Evolutionary conservation across 345 rosid genomes (phyloP).

Genomic region (Eucalyptus caleyi): DNA sequence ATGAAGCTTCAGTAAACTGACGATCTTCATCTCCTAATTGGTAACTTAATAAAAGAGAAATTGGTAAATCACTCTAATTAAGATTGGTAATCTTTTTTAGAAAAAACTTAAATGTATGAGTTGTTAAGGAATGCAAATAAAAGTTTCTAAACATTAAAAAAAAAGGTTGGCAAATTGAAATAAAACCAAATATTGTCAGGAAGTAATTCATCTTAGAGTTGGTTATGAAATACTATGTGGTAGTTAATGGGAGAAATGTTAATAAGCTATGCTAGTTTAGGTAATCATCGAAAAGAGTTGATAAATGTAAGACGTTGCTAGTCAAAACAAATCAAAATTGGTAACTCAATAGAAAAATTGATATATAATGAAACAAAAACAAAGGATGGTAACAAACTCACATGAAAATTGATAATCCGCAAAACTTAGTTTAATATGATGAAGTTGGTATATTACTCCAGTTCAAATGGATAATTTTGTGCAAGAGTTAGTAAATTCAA

Average conservation of each 20-base stretch:
- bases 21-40: background rate
- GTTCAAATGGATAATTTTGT: background rate
- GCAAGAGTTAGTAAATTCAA: background rate
- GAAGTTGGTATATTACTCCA: background rate
- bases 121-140: background rate
- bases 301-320: background rate
- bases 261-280: background rate
- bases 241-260: background rate
- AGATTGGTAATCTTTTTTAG: background rate
- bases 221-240: background rate
- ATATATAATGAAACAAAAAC: background rate
- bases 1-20: background rate
- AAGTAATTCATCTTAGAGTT: background rate
- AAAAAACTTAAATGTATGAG: background rate
- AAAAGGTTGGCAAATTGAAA: background rate
- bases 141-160: background rate
- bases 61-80: background rate
- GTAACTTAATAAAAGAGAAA: background rate
- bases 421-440: background rate
- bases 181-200: background rate
- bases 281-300: background rate
- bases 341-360: background rate
- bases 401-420: background rate
- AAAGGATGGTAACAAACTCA: background rate
- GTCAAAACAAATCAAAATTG: background rate